Conservation (phyloP, 1,284 basidiomycete species). For the Ceratorhiza oryzae-sativae region DNA sequence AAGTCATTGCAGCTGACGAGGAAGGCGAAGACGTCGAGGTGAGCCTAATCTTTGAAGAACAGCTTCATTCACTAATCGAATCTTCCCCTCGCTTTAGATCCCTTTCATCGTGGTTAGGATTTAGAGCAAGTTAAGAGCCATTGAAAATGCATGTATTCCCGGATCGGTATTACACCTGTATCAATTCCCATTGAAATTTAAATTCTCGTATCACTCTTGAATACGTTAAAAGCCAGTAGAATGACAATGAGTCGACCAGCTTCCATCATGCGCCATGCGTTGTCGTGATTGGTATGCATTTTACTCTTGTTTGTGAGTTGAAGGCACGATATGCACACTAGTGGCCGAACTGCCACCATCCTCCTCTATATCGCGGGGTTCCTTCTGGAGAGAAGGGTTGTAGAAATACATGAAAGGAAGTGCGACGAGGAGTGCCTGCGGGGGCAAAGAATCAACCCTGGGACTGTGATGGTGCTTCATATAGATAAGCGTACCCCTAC, state of each 20-base stretch:
- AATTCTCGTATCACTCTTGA: not conserved
- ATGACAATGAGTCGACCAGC: too few relatives aligned
- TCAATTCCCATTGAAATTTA: conserved; percentile 22
- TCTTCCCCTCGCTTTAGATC: conserved; percentile 55
- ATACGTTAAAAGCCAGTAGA: too few relatives aligned
- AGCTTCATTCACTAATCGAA: not conserved
- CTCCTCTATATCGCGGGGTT: conserved; percentile 22
- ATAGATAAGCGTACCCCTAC: conserved; percentile 54
- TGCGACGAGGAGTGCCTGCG: conserved; percentile 63
- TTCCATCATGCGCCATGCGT: too few relatives aligned
- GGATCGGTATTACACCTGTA: conserved; percentile 7
- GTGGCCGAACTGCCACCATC: conserved; percentile 13
- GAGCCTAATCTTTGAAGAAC: conserved; percentile 3
- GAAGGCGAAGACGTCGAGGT: conserved; percentile 89
- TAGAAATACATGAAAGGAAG: conserved; percentile 69
- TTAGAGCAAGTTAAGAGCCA: conserved; percentile 16
- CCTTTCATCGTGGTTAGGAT: conserved; percentile 67
- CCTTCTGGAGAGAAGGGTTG: conserved; percentile 28
- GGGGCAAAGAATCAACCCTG: not conserved
- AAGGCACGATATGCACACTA: not conserved
- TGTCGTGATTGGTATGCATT: not conserved
- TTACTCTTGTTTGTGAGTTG: conserved; percentile 6
- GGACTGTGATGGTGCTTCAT: not conserved
- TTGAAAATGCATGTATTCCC: conserved; percentile 11
- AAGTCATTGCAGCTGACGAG: conserved; percentile 93